Evolutionary conservation across 306 rosid species (phyloP), one percentile per base, ranked within the genome.

Genomic region (Rosa multiflora): DNA sequence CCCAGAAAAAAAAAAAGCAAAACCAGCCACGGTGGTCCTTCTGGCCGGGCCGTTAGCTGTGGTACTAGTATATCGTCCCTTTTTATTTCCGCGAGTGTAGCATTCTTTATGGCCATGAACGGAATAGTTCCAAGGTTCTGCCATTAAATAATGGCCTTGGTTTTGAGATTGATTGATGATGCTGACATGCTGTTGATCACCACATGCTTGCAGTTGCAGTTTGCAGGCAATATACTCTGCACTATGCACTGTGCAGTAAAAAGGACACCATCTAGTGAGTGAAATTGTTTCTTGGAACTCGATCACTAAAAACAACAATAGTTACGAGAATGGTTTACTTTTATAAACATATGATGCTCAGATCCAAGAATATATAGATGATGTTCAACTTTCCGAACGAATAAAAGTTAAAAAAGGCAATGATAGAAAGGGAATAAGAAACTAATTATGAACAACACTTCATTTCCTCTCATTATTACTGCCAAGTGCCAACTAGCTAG

Each of bases 161-260:
- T 37, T 52, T 73, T 52, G 47, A 15, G 43, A 39, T 39, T 67
- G 49, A 37, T 14, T 53, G 66, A 37, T 53, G 47, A 37, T 73
- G 61, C 32, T 29, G 32, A 29, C 32, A 29, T 1, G 32, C 61
- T 71, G 43, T 26, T 26, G 39, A 14, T 71, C 51, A 73, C 75
- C 90, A 78, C 89, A 84, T 83, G 91, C 81, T 68, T 61, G 63
- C 61, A 52, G 26, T 47, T 18, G 67, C 81, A 48, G 74, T 20
- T 53, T 18, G 67, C 71, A 39, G 71, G 71, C 23, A 39, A 39
- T 15, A 39, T 39, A 39, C 23, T 18, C 26, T 66, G 71, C 13
- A 37, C 71, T 37, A 14, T 2, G 44, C 37, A 66, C 43, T 3
- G 76, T 72, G 76, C 70, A 78, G 85, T 80, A 78, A 67, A 83